A percentile compares a stretch with the other conserved stretches of the same genome.
Conservation (phyloP, 768 basidiomycete species). For the Lactifluus hygrophoroides region DNA sequence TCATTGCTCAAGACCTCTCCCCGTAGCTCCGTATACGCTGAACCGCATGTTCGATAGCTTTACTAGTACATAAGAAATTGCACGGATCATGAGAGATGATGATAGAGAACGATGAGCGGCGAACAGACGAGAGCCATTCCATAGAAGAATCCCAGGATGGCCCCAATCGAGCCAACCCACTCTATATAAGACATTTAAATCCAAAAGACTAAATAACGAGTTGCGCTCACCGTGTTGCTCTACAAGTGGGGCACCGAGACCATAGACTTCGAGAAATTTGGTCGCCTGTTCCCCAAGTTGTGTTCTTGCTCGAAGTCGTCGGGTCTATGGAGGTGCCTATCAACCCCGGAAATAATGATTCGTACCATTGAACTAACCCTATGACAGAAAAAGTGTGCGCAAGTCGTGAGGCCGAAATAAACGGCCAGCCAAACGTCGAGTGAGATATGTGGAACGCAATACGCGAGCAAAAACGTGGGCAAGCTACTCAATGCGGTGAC, state of each 20-base stretch:
- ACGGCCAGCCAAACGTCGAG: background rate
- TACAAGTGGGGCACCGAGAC: background rate
- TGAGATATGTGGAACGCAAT: background rate
- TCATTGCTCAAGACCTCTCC: no score
- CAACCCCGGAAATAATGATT: background rate
- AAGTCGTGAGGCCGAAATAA: background rate
- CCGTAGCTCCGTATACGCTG: no score
- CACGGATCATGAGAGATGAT: background rate
- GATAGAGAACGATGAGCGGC: background rate
- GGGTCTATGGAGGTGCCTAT: background rate
- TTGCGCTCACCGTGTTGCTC: background rate
- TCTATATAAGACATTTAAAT: background rate
- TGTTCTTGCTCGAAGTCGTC: background rate
- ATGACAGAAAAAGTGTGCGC: background rate
- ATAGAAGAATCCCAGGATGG: slow-evolving; percentile 4
- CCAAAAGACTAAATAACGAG: background rate
- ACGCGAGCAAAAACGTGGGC: background rate
- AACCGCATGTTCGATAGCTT: no score
- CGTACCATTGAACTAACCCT: background rate
- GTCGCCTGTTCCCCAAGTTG: background rate
- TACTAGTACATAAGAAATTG: no score
- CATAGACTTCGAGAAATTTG: background rate
- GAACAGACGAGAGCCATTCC: slow-evolving; percentile 5
- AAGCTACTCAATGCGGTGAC: slow-evolving; percentile 2
- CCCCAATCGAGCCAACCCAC: background rate